Base-by-base conservation (phyloP, 306 rosid species). In the Macrotyloma uniflorum region DNA sequence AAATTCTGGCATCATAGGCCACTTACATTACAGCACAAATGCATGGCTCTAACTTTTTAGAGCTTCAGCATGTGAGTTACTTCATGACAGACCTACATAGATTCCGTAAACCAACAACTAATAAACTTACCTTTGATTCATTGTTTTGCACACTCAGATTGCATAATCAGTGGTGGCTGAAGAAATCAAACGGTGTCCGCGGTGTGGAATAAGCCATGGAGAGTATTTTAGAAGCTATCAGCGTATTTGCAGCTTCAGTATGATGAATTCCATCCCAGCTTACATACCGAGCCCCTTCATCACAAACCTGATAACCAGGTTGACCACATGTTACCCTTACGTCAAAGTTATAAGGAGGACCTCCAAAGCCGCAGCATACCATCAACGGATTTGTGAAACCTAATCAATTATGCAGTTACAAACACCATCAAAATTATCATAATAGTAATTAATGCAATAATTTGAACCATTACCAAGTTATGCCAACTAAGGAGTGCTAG, bases 311-410 rank as follows among this genome's bases (percentile, higher is more conserved):
- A 82, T 75, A 47, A 57, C 98, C 97, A 10, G 93, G 89, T 16
- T 86, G 89, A 66, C 98, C 98, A 45, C 98, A 92, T 2, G 95
- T 89, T 74, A 92, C 85, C 50, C 86, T 81, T 15, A 40, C 53
- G 42, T 91, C 81, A 81, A 88, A 95, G 68, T 95, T 95, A 88
- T 95, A 92, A 8, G 98, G 98, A 54, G 93, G 96, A 8, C 98
- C 98, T 65, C 98, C 98, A 12, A 12, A 70, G 13, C 98, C 98
- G 38, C 98, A 95, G 72, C 98, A 95, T 40, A 89, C 93, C 96
- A 88, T 89, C 71, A 91, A 80, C 1, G 98, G 97, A 73, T 80
- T 85, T 5, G 93, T 46, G 82, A 95, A 95, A 83, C 93, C 98
- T 95, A 19, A 54, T 57, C 66, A n/a, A 63, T 66, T 8, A 63